Percentiles rank a stretch among this genome's conserved stretches.
phyloP scores from a whole-genome alignment of 2,329 filamentous ascomycete genomes.

The Ceratocystis lukuohia region DNA sequence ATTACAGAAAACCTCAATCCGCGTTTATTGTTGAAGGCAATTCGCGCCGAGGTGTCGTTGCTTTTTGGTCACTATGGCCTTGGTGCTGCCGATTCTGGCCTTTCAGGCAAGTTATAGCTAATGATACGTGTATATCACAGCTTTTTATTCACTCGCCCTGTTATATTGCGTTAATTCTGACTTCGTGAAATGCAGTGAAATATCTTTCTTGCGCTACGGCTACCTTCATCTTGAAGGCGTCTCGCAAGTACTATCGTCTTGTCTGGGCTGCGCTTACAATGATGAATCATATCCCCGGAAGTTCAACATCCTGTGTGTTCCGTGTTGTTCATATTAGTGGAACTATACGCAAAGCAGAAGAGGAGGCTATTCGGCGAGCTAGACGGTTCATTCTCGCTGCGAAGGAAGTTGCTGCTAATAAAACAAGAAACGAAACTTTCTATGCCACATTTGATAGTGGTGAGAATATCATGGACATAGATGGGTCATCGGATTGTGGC shows the following conservation, averaged over 20 bases:
- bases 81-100: conserved; percentile 54
- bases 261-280: conserved; percentile 84
- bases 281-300: conserved; percentile 54
- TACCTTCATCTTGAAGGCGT: conserved; percentile 78
- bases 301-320: conserved; percentile 57
- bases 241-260: conserved; percentile 68
- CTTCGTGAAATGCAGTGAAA: conserved; percentile 51
- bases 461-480: conserved; percentile 14
- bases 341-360: conserved; percentile 82
- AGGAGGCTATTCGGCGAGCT: conserved; percentile 72
- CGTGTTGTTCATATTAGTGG: conserved; percentile 78
- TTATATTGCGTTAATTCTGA: not conserved
- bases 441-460: conserved; percentile 21
- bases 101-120: conserved; percentile 42
- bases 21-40: conserved; percentile 50
- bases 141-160: not conserved
- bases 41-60: conserved; percentile 55
- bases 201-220: conserved; percentile 87
- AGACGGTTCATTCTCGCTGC: conserved; percentile 57
- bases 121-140: not conserved
- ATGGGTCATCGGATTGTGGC: conserved; percentile 26
- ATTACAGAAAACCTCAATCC: conserved; percentile 59
- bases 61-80: conserved; percentile 84
- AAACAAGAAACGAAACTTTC: conserved; percentile 9
- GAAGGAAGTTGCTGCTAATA: conserved; percentile 33